Conservation (phyloP, 2,329 filamentous ascomycete genomes). For the Calonectria henricotiae region DNA sequence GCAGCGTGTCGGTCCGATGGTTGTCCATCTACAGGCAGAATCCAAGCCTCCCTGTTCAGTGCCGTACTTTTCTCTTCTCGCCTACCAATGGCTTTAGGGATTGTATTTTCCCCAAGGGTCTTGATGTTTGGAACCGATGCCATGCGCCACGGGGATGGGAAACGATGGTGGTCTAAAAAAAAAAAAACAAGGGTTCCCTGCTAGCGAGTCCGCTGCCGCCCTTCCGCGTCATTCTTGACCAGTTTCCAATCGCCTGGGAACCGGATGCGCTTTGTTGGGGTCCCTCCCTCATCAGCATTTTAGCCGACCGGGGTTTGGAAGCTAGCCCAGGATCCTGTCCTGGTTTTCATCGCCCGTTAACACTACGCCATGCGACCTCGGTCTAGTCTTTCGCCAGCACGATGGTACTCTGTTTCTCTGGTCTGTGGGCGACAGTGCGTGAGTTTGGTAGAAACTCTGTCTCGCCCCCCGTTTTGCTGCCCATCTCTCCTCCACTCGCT, state of each 20-base stretch:
- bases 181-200: constrained; percentile 47
- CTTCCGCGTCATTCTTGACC: constrained; percentile 42
- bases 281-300: constrained; percentile 30
- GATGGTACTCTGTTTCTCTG: constrained; percentile 16
- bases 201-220: constrained; percentile 38
- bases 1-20: constrained; percentile 30
- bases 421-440: neutral
- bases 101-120: constrained; percentile 41
- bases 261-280: constrained; percentile 44
- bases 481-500: constrained; percentile 17
- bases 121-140: constrained; percentile 39
- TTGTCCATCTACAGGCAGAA: neutral
- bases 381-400: constrained; percentile 28
- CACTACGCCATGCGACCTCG: constrained; percentile 38
- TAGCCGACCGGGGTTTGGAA: constrained; percentile 22
- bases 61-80: constrained; percentile 31
- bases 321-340: constrained; percentile 26
- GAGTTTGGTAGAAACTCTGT: constrained; percentile 22
- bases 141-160: constrained; percentile 42
- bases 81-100: constrained; percentile 32
- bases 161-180: constrained; percentile 34
- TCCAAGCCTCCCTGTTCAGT: constrained; percentile 12
- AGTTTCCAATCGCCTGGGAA: constrained; percentile 50
- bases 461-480: neutral
- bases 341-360: constrained; percentile 26